These are phyloP conservation scores for Colletotrichum spaethianum DNA, from an alignment of 2,329 filamentous ascomycete species.

Conservation along the genomic window DNA sequence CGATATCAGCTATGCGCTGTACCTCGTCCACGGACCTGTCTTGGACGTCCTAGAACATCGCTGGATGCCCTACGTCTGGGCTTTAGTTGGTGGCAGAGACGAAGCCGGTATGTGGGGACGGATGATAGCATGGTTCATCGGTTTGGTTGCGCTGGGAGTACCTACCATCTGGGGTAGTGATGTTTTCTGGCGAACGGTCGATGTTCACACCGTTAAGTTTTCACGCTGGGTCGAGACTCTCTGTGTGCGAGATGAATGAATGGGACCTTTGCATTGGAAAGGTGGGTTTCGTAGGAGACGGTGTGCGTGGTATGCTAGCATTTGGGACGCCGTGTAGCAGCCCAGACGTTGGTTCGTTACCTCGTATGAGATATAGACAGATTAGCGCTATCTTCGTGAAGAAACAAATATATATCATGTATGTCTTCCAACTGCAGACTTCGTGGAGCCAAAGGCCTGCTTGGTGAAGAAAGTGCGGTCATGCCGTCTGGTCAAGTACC, in stretches of 20 bases:
- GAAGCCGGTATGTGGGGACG: conserved; percentile 52
- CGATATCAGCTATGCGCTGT: conserved; percentile 70
- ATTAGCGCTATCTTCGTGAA: not conserved
- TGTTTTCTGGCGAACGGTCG: conserved; percentile 71
- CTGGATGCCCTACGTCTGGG: conserved; percentile 41
- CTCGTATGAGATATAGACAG: not conserved
- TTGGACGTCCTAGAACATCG: conserved; percentile 54
- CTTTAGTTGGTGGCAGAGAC: conserved; percentile 49
- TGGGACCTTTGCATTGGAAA: not conserved
- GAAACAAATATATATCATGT: not conserved
- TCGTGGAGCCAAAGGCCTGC: not conserved
- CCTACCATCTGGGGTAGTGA: conserved; percentile 69
- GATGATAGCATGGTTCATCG: conserved; percentile 54
- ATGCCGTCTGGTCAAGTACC: not conserved
- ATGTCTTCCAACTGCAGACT: not conserved
- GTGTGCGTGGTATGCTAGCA: conserved; percentile 10
- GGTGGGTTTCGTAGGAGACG: not conserved
- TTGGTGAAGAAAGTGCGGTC: not conserved
- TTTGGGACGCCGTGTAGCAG: not conserved
- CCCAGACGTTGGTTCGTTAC: not conserved
- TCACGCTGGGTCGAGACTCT: conserved; percentile 62
- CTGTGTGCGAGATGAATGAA: conserved; percentile 30
- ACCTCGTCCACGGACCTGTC: conserved; percentile 69
- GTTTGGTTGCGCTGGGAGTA: conserved; percentile 52
- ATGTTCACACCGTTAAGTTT: conserved; percentile 61